These are phyloP conservation scores for Coemansia sp. DNA, from an alignment of 192 early-diverging fungal species.

Conservation along the genomic window DNA sequence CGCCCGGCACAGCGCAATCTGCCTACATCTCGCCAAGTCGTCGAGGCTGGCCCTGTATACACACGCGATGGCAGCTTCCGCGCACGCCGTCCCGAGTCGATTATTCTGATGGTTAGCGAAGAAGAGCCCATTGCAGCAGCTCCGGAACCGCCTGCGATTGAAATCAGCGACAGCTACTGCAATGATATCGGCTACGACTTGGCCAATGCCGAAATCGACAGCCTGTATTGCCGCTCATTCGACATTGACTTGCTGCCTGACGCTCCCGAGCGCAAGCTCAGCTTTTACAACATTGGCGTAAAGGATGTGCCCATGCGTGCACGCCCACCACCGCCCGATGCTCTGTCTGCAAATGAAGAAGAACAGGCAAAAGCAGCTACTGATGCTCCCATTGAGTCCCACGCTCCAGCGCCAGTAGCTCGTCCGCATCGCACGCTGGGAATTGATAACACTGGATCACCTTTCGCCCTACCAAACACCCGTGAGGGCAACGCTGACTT, in stretches of 20 bases:
- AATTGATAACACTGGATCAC: neutral
- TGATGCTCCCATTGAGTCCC: neutral
- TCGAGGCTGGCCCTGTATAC: conserved; percentile 19
- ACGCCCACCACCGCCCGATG: neutral
- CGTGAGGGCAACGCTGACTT: conserved; percentile 26
- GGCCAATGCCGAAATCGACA: conserved; percentile 28
- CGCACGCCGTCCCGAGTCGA: conserved; percentile 27
- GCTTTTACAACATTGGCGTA: conserved; percentile 39
- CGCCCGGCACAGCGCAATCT: conserved; percentile 39
- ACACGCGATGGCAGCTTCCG: conserved; percentile 16
- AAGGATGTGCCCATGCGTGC: conserved; percentile 25
- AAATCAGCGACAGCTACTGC: conserved; percentile 31
- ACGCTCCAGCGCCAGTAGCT: neutral
- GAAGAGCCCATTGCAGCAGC: conserved; percentile 6
- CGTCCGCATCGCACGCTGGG: conserved; percentile 8
- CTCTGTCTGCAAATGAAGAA: neutral
- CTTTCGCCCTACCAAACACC: conserved; percentile 27
- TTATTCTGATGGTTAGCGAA: conserved; percentile 13
- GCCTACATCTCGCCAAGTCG: conserved; percentile 41
- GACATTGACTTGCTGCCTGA: conserved; percentile 50
- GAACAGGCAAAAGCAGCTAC: neutral
- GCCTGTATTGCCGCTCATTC: conserved; percentile 37
- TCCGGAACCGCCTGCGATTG: conserved; percentile 6
- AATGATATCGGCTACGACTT: conserved; percentile 46
- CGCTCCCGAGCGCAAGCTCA: conserved; percentile 34